These are phyloP conservation scores for Apiotrichum porosum DNA, from an alignment of 1,284 basidiomycete genomes.

Conservation along the genomic window DNA sequence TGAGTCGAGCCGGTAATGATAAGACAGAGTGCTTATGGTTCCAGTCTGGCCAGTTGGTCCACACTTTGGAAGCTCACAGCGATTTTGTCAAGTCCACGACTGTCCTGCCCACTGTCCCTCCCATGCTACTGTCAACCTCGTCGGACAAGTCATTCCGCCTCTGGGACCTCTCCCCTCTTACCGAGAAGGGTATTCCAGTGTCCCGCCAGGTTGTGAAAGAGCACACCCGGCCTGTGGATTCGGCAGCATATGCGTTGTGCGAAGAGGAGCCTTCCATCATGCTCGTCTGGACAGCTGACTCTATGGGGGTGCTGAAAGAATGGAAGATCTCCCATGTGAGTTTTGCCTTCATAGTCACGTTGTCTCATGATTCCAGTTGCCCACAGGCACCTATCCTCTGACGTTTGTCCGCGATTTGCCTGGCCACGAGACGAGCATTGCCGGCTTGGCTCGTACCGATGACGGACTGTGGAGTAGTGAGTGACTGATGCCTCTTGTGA, in stretches of 20 bases:
- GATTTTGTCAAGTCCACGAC: constrained; percentile 83
- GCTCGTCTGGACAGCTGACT: constrained; percentile 70
- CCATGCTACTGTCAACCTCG: constrained; percentile 73
- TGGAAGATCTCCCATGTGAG: constrained; percentile 29
- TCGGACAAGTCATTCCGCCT: constrained; percentile 86
- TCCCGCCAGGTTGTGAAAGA: constrained; percentile 49
- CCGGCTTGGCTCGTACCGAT: constrained; percentile 61
- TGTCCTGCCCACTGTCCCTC: constrained; percentile 56
- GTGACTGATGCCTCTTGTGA: constrained; percentile 8
- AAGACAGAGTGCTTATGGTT: neutral
- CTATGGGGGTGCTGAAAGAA: constrained; percentile 70
- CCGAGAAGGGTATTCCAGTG: constrained; percentile 58
- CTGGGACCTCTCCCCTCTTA: constrained; percentile 58
- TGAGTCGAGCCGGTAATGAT: constrained; percentile 42
- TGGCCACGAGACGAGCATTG: constrained; percentile 51
- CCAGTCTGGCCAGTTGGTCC: constrained; percentile 65
- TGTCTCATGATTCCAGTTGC: constrained; percentile 48
- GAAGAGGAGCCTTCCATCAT: constrained; percentile 36
- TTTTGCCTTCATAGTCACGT: neutral
- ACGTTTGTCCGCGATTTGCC: constrained; percentile 25
- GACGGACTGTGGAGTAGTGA: constrained; percentile 79
- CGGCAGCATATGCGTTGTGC: constrained; percentile 46
- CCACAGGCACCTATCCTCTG: constrained; percentile 5
- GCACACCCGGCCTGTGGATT: constrained; percentile 28
- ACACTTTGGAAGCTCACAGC: constrained; percentile 67